A percentile compares a stretch with the other conserved stretches of the same genome.
These are phyloP conservation scores for Salvia miltiorrhiza DNA, from an alignment of 257 asterid genomes.

Conservation along the genomic window DNA sequence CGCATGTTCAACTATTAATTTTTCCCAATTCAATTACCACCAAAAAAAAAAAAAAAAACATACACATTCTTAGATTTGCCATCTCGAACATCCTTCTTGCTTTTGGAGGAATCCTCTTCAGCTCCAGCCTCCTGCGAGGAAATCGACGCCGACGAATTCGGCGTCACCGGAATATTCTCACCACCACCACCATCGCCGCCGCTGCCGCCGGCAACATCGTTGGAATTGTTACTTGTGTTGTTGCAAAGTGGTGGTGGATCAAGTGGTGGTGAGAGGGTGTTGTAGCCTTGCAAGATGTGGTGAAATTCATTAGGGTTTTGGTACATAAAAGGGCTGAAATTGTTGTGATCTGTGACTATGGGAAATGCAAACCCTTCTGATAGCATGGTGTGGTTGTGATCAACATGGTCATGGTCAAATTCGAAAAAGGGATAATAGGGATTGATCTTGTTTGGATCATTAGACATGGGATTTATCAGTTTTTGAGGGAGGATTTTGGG, in stretches of 20 bases:
- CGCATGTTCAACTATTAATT: constrained; percentile 6
- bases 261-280: constrained; percentile 42
- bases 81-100: constrained; percentile 39
- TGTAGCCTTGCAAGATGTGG: constrained; percentile 53
- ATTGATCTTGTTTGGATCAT: constrained; percentile 23
- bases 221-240: constrained; percentile 1
- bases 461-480: constrained; percentile 41
- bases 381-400: constrained; percentile 22
- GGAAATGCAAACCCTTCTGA: constrained; percentile 45
- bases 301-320: constrained; percentile 32
- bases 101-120: constrained; percentile 59
- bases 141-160: constrained; percentile 45
- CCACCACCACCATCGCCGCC: neutral
- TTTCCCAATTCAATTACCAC: constrained; percentile 5
- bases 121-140: constrained; percentile 62
- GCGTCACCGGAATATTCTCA: constrained; percentile 31
- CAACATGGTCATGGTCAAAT: constrained; percentile 20
- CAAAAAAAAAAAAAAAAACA: constrained; percentile 18
- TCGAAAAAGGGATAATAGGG: constrained; percentile 22
- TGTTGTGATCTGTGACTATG: constrained; percentile 24
- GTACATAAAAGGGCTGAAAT: constrained; percentile 27
- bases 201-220: constrained; percentile 21
- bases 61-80: constrained; percentile 63
- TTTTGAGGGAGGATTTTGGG: neutral
- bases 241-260: constrained; percentile 11